A percentile compares a stretch with the other conserved stretches of the same genome.
These are phyloP conservation scores for Tremella yokohamensis DNA, from an alignment of 768 basidiomycete genomes.

Conservation along the genomic window DNA sequence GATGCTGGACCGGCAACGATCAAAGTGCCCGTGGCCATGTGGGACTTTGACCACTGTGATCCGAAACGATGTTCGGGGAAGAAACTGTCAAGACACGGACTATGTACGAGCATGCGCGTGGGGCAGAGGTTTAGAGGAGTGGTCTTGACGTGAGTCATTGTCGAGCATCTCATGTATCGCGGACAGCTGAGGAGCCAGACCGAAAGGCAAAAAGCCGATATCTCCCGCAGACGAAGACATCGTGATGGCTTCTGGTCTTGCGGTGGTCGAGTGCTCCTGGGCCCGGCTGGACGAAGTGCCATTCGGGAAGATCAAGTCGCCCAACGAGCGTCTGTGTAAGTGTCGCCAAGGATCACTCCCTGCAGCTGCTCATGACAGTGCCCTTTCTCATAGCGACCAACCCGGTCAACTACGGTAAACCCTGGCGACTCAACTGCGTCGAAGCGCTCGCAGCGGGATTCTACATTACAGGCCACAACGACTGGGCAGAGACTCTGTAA, in stretches of 20 bases:
- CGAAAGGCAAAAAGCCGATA: slow-evolving; percentile 73
- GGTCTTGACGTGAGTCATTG: slow-evolving; percentile 70
- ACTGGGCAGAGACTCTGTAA: slow-evolving; percentile 68
- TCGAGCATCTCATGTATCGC: not conserved
- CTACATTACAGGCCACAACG: slow-evolving; percentile 81
- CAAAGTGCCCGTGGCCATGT: slow-evolving; percentile 83
- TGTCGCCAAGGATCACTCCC: slow-evolving; percentile 18
- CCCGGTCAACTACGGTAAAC: slow-evolving; percentile 96
- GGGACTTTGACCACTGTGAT: slow-evolving; percentile 99
- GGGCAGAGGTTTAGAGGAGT: slow-evolving; percentile 85
- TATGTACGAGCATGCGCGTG: slow-evolving; percentile 77
- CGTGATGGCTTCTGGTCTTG: slow-evolving; percentile 68
- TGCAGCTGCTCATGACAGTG: slow-evolving; percentile 56
- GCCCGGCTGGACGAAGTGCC: slow-evolving; percentile 91
- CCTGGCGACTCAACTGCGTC: slow-evolving; percentile 91
- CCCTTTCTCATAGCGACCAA: slow-evolving; percentile 94
- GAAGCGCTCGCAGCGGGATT: slow-evolving; percentile 87
- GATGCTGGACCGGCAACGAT: slow-evolving; percentile 46
- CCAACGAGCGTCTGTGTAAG: slow-evolving; percentile 84
- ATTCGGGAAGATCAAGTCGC: slow-evolving; percentile 86
- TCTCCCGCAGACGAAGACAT: slow-evolving; percentile 82
- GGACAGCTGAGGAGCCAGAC: slow-evolving; percentile 56
- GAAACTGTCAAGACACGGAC: slow-evolving; percentile 76
- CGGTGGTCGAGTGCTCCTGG: slow-evolving; percentile 99
- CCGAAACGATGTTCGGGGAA: slow-evolving; percentile 83